These are phyloP conservation scores for Hebeloma cylindrosporum DNA, from an alignment of 768 basidiomycete genomes.

Conservation along the genomic window DNA sequence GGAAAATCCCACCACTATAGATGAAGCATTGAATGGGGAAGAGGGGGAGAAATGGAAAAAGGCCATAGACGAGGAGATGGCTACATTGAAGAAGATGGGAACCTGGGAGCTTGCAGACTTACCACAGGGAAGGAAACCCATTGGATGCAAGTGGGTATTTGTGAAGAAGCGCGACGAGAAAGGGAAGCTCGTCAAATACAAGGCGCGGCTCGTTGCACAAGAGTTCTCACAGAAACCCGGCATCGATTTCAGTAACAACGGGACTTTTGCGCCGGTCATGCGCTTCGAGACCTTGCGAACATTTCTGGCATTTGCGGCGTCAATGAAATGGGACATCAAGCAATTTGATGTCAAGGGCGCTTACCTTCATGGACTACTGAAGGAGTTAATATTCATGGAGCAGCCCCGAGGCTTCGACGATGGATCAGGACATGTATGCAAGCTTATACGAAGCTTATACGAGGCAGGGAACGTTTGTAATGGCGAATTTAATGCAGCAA, in stretches of 20 bases:
- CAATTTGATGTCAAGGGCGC: slow-evolving; percentile 27
- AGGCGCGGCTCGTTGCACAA: slow-evolving; percentile 36
- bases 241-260: slow-evolving; percentile 31
- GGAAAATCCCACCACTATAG: background rate
- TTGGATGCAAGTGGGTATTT: slow-evolving; percentile 16
- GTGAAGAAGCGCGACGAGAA: slow-evolving; percentile 20
- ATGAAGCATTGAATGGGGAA: slow-evolving; percentile 8
- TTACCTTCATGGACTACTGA: slow-evolving; percentile 30
- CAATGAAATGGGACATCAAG: background rate
- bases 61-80: slow-evolving; percentile 26
- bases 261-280: slow-evolving; percentile 29
- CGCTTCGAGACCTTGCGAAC: slow-evolving; percentile 26
- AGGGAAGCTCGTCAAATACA: slow-evolving; percentile 32
- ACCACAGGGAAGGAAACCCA: background rate
- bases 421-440: background rate
- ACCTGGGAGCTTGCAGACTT: background rate
- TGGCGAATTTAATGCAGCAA: no score
- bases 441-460: background rate
- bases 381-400: slow-evolving; percentile 39
- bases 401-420: slow-evolving; percentile 1
- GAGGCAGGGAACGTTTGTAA: no score
- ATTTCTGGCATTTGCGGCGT: slow-evolving; percentile 36
- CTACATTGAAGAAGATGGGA: slow-evolving; percentile 26
- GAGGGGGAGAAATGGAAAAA: slow-evolving; percentile 20
- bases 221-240: slow-evolving; percentile 40